Conservation (phyloP, 2,329 filamentous ascomycete species). For the Fusarium sp. region DNA sequence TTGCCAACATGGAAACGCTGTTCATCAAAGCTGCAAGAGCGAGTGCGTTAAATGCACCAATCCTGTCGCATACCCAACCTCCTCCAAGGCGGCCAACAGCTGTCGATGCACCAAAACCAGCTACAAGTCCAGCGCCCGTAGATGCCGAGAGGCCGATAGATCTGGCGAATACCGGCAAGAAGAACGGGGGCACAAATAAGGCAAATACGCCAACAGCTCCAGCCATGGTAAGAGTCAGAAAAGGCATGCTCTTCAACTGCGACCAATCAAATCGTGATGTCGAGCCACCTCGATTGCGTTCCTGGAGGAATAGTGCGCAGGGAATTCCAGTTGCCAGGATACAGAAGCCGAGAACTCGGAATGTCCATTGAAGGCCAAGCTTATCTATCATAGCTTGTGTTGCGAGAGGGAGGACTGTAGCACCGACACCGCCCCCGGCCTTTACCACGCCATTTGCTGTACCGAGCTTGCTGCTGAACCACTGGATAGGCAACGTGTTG, state of each 20-base stretch:
- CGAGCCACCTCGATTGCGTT: neutral
- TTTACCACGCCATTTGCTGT: conserved; percentile 21
- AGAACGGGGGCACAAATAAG: conserved; percentile 7
- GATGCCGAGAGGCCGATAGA: neutral
- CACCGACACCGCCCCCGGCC: conserved; percentile 8
- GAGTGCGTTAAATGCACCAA: conserved; percentile 9
- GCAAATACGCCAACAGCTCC: conserved; percentile 13
- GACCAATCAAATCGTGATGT: conserved; percentile 18
- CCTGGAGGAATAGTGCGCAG: neutral
- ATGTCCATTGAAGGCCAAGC: conserved; percentile 8
- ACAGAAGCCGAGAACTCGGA: neutral
- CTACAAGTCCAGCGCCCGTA: neutral
- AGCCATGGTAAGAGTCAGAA: neutral
- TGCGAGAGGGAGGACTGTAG: neutral
- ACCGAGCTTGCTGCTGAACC: conserved; percentile 11
- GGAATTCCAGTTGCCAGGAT: neutral
- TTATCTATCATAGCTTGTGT: neutral
- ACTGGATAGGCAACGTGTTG: neutral
- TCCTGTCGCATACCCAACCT: conserved; percentile 6
- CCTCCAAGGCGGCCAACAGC: neutral
- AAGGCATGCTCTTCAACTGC: neutral
- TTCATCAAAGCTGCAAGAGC: conserved; percentile 1
- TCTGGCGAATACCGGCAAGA: neutral
- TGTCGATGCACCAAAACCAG: neutral
- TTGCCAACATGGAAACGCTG: neutral